phyloP scores from a whole-genome alignment of 306 rosid genomes.

The Lathyrus aphaca region DNA sequence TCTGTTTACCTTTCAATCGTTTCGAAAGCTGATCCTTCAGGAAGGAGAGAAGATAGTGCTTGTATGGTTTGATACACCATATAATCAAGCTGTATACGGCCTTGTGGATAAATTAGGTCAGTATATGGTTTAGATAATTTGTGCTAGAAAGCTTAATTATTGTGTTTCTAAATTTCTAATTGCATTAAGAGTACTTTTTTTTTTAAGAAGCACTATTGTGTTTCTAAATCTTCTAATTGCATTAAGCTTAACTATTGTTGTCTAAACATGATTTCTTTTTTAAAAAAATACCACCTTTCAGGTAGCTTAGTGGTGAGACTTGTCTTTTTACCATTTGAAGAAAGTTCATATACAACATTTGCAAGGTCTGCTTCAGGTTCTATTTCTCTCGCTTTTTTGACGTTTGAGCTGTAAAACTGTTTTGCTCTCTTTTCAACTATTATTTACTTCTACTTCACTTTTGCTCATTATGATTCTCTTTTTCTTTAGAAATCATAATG shows the following conservation, averaged over 20 bases:
- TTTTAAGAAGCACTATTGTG: slow-evolving; percentile 26
- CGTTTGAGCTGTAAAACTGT: slow-evolving; percentile 29
- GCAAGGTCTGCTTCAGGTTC: slow-evolving; percentile 99
- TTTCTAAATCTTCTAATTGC: slow-evolving; percentile 26
- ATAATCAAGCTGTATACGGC: slow-evolving; percentile 93
- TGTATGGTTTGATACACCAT: slow-evolving; percentile 91
- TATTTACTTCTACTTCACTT: slow-evolving; percentile 12
- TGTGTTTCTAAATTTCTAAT: slow-evolving; percentile 23
- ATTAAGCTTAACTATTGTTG: slow-evolving; percentile 19
- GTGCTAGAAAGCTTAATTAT: slow-evolving; percentile 30
- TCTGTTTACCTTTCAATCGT: slow-evolving; percentile 81
- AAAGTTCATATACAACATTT: slow-evolving; percentile 87
- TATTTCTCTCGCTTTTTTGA: slow-evolving; percentile 51
- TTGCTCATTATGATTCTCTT: slow-evolving; percentile 18
- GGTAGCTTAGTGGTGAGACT: slow-evolving; percentile 96
- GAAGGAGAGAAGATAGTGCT: slow-evolving; percentile 99
- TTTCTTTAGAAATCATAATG: not conserved
- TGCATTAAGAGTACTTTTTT: slow-evolving; percentile 11
- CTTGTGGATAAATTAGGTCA: slow-evolving; percentile 88
- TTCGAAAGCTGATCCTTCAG: slow-evolving; percentile 86
- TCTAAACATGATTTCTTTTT: slow-evolving; percentile 26
- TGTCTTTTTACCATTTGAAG: slow-evolving; percentile 96
- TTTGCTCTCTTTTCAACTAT: slow-evolving; percentile 4
- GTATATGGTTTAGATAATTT: slow-evolving; percentile 36
- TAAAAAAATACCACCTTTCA: slow-evolving; percentile 45